A percentile compares a stretch with the other conserved stretches of the same genome.
phyloP scores from a whole-genome alignment of 2,329 filamentous ascomycete species.

The Piedraia hortae region DNA sequence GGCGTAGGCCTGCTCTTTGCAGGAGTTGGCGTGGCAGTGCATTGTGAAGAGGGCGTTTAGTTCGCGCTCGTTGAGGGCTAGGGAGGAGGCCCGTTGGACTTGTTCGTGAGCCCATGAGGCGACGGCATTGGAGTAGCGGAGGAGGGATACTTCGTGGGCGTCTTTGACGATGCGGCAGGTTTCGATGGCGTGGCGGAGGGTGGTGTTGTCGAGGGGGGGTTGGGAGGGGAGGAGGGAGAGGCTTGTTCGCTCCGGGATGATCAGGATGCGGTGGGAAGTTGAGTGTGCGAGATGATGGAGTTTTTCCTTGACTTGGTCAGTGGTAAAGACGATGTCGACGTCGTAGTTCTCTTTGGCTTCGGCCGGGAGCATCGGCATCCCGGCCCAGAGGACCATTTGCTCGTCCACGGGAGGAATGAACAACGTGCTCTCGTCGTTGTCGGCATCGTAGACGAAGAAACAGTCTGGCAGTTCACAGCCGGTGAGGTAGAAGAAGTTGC shows the following conservation, averaged over 20 bases:
- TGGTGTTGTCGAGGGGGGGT: constrained; percentile 29
- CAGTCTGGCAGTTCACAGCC: constrained; percentile 64
- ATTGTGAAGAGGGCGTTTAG: constrained; percentile 59
- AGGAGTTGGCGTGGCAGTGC: constrained; percentile 44
- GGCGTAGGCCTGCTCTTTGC: constrained; percentile 63
- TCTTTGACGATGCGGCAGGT: constrained; percentile 59
- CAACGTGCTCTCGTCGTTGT: constrained; percentile 45
- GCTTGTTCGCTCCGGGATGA: constrained; percentile 46
- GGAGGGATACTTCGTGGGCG: constrained; percentile 54
- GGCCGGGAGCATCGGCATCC: constrained; percentile 51
- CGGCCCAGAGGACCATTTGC: constrained; percentile 82
- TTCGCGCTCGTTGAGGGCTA: constrained; percentile 50
- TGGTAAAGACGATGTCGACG: constrained; percentile 26
- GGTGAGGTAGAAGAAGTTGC: constrained; percentile 84
- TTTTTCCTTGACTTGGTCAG: constrained; percentile 36
- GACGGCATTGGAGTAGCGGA: constrained; percentile 57
- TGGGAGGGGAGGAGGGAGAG: constrained; percentile 25
- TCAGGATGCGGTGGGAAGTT: too few species aligned
- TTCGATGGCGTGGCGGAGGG: constrained; percentile 41
- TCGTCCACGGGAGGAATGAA: constrained; percentile 80
- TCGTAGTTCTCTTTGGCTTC: constrained; percentile 37
- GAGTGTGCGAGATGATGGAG: constrained; percentile 8
- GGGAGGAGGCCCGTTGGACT: constrained; percentile 34
- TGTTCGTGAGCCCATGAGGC: constrained; percentile 52
- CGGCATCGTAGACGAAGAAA: constrained; percentile 58